phyloP scores from a whole-genome alignment of 495 filamentous ascomycete genomes.

The Penicillium angulare region DNA sequence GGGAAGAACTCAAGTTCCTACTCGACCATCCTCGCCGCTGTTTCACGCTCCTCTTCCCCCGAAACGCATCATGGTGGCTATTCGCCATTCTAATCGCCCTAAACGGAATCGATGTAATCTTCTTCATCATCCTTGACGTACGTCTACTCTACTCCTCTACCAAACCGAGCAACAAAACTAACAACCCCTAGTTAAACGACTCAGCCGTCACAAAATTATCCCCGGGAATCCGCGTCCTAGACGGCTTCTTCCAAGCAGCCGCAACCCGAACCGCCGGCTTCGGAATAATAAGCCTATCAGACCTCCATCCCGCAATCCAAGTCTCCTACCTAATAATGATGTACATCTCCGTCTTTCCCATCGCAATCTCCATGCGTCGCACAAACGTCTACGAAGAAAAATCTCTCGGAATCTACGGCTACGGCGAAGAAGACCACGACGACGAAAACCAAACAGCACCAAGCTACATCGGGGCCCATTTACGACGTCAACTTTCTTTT shows the following conservation, averaged over 20 bases:
- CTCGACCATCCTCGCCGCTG: constrained; percentile 93
- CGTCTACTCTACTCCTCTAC: too few relatives aligned
- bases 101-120: constrained; percentile 79
- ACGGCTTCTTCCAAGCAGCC: constrained; percentile 84
- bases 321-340: constrained; percentile 98
- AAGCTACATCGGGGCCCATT: constrained; percentile 82
- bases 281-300: constrained; percentile 69
- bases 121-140: constrained; percentile 88
- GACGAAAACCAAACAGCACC: constrained; percentile 55
- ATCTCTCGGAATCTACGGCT: constrained; percentile 75
- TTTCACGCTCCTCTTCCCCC: constrained; percentile 90
- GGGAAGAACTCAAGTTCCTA: constrained; percentile 86
- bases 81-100: constrained; percentile 80
- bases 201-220: constrained; percentile 59
- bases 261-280: constrained; percentile 89
- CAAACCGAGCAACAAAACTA: constrained; percentile 7
- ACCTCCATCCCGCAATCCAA: constrained; percentile 86
- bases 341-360: constrained; percentile 97
- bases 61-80: constrained; percentile 92
- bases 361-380: constrained; percentile 87
- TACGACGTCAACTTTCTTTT: constrained; percentile 86
- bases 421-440: constrained; percentile 40
- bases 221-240: constrained; percentile 68
- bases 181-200: constrained; percentile 59
- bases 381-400: constrained; percentile 98